Evolutionary conservation across 139 green algal genomes (phyloP), one percentile per base, ranked within the genome.

Genomic region (Micractinium sp.): DNA sequence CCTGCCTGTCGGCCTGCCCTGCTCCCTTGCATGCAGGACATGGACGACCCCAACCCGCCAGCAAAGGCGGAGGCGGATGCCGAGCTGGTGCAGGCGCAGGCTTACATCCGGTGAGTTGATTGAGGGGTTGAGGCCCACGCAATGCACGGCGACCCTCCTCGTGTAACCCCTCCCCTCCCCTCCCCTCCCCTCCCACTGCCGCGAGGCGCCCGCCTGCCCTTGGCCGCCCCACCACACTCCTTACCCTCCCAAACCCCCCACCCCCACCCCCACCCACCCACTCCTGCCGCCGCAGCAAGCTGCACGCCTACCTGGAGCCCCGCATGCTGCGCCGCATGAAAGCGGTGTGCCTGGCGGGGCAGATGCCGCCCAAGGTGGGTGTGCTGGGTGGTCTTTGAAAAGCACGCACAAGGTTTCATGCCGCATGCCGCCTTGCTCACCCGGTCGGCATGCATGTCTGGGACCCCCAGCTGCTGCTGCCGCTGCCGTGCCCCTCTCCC

Each of bases 251-350:
- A 1, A 7, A 33, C 67, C 67, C 67, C 9, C 23, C 67, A 33
- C 67, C n/a, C 35, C 16, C n/a, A 33, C 27, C 71, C 19, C 12
- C 18, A 2, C 71, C 9, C 71, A 15, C 71, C 31, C 71, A 38
- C 2, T n/a, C 74, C 74, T 22, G 29, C 2, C 36, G 12, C 76
- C 12, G 76, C 38, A 79, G 73, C n/a, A 41, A 79, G 73, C 73
- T 81, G 75, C 75, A 53, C 35, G 75, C 75, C 4, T 31, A 81
- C 75, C 91, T 95, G 85, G 92, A 96, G 79, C 93, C 96, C 53
- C 92, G 94, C 33, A 94, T 97, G 87, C 95, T 97, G 83, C 89
- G 95, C 33, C 87, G 95, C 23, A 89, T 95, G 53, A 97, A 97
- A 83, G 87, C 93, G 84, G 88, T 73, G 25, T 85, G 75, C 75